Percentiles rank a stretch among this genome's conserved stretches.
Conservation (phyloP, 2,329 filamentous ascomycete genomes). For the Fusarium circinatum region DNA sequence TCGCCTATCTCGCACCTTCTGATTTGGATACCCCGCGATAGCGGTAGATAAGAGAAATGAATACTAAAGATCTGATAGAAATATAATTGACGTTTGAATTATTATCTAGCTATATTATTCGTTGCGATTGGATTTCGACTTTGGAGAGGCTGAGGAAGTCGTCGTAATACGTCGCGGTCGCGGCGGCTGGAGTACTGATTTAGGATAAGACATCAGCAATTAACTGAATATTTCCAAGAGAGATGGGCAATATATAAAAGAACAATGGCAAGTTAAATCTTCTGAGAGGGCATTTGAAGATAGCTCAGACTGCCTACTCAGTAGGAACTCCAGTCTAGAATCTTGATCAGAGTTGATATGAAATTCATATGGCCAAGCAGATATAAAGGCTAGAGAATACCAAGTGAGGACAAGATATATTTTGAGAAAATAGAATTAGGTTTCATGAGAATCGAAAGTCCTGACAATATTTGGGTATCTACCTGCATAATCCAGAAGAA, state of each 20-base stretch:
- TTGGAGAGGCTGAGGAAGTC: rapidly evolving
- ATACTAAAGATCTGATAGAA: rapidly evolving
- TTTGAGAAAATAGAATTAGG: rapidly evolving
- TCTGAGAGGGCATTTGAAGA: background rate
- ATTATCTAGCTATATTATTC: background rate
- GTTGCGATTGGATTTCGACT: rapidly evolving
- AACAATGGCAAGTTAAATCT: rapidly evolving
- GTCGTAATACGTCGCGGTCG: rapidly evolving
- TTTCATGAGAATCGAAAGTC: background rate
- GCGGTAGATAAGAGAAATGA: background rate
- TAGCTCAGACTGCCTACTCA: background rate
- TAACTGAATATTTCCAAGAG: rapidly evolving
- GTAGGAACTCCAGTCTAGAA: rapidly evolving
- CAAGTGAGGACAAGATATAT: background rate
- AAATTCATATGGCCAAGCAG: background rate
- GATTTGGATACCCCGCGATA: background rate
- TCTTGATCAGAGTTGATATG: background rate
- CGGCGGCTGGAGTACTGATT: rapidly evolving
- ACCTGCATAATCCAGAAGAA: too few species aligned
- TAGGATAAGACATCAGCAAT: rapidly evolving
- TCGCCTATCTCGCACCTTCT: slow-evolving; percentile 3
- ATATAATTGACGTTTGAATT: background rate
- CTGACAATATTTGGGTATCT: background rate
- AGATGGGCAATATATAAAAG: rapidly evolving
- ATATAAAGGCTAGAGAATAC: too few species aligned